A percentile compares a stretch with the other conserved stretches of the same genome.
Conservation (phyloP, 495 filamentous ascomycete genomes). For the Sabuloglossum arenarium region DNA sequence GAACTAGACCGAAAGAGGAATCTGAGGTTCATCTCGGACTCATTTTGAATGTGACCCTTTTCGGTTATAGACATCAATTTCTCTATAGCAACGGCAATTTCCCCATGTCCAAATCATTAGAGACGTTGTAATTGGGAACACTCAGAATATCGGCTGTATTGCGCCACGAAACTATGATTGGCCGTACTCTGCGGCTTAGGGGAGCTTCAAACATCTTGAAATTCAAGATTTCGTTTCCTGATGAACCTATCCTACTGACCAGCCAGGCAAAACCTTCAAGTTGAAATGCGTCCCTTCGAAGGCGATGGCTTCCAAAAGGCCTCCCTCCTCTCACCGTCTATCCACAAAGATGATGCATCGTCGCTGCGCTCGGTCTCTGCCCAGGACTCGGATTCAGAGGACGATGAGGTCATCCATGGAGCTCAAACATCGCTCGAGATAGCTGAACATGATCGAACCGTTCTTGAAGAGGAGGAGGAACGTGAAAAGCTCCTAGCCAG, state of each 20-base stretch:
- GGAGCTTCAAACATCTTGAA: no score
- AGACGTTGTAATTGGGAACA: no score
- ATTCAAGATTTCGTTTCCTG: background rate
- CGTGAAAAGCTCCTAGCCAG: conserved; percentile 50
- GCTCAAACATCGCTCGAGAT: conserved; percentile 52
- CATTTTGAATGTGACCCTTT: no score
- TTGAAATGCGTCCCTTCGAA: background rate
- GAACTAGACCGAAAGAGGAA: no score
- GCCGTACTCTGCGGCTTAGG: no score
- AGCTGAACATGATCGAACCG: conserved; percentile 46
- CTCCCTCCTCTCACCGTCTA: conserved; percentile 34
- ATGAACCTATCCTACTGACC: background rate
- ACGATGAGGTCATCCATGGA: conserved; percentile 42
- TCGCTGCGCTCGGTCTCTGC: conserved; percentile 45
- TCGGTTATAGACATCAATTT: no score
- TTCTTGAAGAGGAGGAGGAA: conserved; percentile 77
- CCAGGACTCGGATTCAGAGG: conserved; percentile 58
- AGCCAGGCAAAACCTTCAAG: background rate
- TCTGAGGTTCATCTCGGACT: no score
- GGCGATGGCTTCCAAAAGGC: conserved; percentile 10
- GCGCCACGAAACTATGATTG: no score
- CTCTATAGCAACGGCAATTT: no score
- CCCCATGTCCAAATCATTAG: no score
- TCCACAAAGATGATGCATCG: conserved; percentile 46
- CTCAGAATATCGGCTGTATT: no score